Evolutionary conservation across 2,329 filamentous ascomycete species (phyloP).

Genomic region (Rutstroemia sydowiana): DNA sequence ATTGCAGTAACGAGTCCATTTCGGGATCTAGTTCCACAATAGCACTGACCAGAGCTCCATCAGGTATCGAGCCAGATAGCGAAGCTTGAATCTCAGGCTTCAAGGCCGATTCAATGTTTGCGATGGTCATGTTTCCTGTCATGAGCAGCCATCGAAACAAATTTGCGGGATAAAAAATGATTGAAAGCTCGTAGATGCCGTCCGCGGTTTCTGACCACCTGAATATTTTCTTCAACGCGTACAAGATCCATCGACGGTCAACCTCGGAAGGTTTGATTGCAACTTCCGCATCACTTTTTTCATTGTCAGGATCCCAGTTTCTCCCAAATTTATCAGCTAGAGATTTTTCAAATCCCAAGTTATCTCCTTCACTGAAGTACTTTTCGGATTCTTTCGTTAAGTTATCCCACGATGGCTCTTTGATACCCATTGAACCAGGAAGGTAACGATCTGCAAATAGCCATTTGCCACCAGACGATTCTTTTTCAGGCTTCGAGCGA

Average conservation of each 20-base stretch:
- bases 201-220: constrained; percentile 18
- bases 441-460: constrained; percentile 23
- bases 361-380: constrained; percentile 30
- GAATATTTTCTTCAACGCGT: constrained; percentile 43
- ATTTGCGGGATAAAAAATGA: constrained; percentile 40
- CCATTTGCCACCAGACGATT: constrained; percentile 5
- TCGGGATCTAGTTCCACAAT: constrained; percentile 61
- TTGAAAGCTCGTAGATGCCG: constrained; percentile 26
- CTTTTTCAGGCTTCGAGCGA: constrained; percentile 16
- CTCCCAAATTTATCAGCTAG: constrained; percentile 32
- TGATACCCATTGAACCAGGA: constrained; percentile 18
- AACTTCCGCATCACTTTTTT: constrained; percentile 19
- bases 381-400: constrained; percentile 29
- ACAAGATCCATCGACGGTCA: constrained; percentile 59
- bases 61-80: constrained; percentile 35
- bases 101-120: constrained; percentile 53
- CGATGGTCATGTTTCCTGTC: constrained; percentile 51
- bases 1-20: constrained; percentile 57
- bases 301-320: constrained; percentile 11
- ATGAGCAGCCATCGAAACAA: constrained; percentile 52
- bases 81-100: constrained; percentile 38
- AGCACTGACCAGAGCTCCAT: constrained; percentile 54
- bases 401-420: constrained; percentile 15
- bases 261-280: constrained; percentile 41
- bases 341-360: constrained; percentile 35